These are phyloP conservation scores for Dispira parvispora DNA, from an alignment of 192 early-diverging fungal genomes.

Conservation along the genomic window DNA sequence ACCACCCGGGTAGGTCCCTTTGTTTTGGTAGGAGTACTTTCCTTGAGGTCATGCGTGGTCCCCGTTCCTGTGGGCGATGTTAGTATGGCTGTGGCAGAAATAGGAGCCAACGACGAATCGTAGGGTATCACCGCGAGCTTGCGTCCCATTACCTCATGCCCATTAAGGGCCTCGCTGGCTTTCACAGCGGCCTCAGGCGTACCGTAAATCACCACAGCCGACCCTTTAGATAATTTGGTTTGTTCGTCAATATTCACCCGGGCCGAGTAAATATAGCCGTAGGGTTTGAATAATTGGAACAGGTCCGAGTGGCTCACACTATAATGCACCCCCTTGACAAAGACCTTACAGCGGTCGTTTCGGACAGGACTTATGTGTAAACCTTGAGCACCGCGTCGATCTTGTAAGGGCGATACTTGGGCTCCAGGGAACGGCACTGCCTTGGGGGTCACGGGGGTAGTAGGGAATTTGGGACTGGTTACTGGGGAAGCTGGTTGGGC, in stretches of 20 bases:
- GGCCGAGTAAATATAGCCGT: conserved; percentile 32
- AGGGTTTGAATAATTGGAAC: conserved; percentile 33
- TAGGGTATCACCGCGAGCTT: conserved; percentile 20
- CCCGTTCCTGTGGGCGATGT: neutral
- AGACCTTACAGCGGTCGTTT: conserved; percentile 28
- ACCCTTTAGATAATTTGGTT: conserved; percentile 25
- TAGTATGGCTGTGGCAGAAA: neutral
- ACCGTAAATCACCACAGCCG: conserved; percentile 29
- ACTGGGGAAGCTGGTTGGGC: neutral
- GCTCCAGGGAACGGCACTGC: neutral
- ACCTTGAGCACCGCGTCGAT: conserved; percentile 8
- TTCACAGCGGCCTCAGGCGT: conserved; percentile 22
- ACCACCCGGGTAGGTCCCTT: neutral
- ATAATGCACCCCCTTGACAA: conserved; percentile 29
- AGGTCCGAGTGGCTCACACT: conserved; percentile 33
- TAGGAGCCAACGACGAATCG: neutral
- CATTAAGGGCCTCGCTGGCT: conserved; percentile 26
- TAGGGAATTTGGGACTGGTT: neutral
- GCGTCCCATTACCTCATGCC: conserved; percentile 28
- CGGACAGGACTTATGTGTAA: conserved; percentile 18
- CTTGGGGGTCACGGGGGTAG: neutral
- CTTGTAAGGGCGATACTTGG: neutral
- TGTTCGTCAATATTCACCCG: conserved; percentile 26
- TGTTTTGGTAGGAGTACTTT: neutral
- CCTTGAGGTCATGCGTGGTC: neutral